Percentiles rank a stretch among this genome's conserved stretches.
phyloP scores from a whole-genome alignment of 208 protist genomes.

The Wallacemonas sp. region DNA sequence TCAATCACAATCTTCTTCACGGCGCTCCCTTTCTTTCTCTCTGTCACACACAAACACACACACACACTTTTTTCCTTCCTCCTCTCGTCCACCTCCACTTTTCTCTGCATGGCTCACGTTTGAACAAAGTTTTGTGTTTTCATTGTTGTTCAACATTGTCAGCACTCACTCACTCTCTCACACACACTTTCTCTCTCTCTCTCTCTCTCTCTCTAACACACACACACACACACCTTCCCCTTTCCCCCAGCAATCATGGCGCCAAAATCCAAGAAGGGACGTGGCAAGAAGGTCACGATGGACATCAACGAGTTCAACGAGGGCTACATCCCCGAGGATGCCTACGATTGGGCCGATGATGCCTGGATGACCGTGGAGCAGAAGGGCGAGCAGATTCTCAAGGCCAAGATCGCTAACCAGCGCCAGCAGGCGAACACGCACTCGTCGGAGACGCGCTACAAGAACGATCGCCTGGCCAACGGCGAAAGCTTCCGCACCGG shows the following conservation, averaged over 20 bases:
- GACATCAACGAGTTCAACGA: conserved; percentile 83
- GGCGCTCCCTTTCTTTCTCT: too few relatives aligned
- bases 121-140: background rate
- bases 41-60: too few relatives aligned
- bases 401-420: conserved; percentile 59
- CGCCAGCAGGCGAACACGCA: conserved; percentile 10
- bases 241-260: conserved; percentile 44
- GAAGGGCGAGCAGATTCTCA: conserved; percentile 46
- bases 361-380: conserved; percentile 57
- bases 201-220: background rate
- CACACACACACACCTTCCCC: conserved; percentile 10
- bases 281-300: conserved; percentile 68
- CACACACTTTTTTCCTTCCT: background rate
- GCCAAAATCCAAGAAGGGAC: conserved; percentile 70
- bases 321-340: conserved; percentile 73
- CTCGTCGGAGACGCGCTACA: conserved; percentile 45
- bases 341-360: conserved; percentile 79
- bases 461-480: conserved; percentile 57
- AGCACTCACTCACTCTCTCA: conserved; percentile 4
- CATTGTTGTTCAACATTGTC: background rate
- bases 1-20: too few relatives aligned
- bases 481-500: conserved; percentile 70
- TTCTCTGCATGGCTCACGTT: background rate
- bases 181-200: background rate
- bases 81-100: background rate